Conservation (phyloP, 1,139 yeast species). For the Yamadazyma siamensis region DNA sequence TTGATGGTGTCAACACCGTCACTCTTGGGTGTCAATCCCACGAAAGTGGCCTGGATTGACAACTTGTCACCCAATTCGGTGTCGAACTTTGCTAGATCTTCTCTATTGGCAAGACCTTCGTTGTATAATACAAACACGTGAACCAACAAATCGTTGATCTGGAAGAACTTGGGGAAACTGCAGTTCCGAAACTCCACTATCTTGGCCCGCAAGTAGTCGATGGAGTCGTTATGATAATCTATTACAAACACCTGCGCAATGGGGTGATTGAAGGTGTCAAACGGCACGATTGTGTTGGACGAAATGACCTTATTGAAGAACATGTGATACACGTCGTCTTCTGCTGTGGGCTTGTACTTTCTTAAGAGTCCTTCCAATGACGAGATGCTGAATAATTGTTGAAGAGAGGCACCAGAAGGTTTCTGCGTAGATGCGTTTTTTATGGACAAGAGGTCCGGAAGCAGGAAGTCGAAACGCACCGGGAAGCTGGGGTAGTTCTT, state of each 20-base stretch:
- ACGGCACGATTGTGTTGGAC: conserved; percentile 64
- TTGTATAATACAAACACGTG: conserved; percentile 44
- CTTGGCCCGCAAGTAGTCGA: conserved; percentile 40
- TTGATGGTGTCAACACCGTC: conserved; percentile 8
- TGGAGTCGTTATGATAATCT: conserved; percentile 44
- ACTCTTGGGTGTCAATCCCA: conserved; percentile 8
- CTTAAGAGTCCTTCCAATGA: conserved; percentile 33
- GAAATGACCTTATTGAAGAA: conserved; percentile 62
- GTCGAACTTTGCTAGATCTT: conserved; percentile 30
- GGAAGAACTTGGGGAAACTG: conserved; percentile 56
- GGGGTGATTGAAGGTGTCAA: conserved; percentile 91
- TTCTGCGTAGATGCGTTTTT: conserved; percentile 16
- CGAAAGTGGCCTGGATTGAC: conserved; percentile 24
- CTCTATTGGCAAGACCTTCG: conserved; percentile 18
- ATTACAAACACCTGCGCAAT: conserved; percentile 72
- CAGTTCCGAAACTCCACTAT: conserved; percentile 43
- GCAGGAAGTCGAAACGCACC: conserved; percentile 39
- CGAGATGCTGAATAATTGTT: conserved; percentile 38
- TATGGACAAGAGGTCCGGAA: conserved; percentile 39
- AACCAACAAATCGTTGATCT: conserved; percentile 52
- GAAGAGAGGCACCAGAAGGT: conserved; percentile 14
- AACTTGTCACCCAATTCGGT: conserved; percentile 23
- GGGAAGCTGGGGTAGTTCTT: conserved; percentile 44
- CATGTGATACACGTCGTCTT: conserved; percentile 47
- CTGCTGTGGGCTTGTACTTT: conserved; percentile 11